Conservation (phyloP, 768 basidiomycete species). For the Leccinellum rugosiceps region DNA sequence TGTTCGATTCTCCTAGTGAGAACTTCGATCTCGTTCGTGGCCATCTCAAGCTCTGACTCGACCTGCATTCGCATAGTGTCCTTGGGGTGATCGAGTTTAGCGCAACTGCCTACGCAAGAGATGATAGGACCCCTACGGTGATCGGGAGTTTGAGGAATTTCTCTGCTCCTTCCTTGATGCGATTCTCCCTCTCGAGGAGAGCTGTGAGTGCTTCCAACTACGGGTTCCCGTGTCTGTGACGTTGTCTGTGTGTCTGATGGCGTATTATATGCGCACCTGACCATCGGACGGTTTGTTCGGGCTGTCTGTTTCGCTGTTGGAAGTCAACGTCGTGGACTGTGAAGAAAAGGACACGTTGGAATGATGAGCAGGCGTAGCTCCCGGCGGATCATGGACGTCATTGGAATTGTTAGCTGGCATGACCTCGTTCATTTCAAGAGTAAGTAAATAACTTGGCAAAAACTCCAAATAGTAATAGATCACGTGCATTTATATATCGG, state of each 20-base stretch:
- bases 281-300: slow-evolving; percentile 23
- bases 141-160: slow-evolving; percentile 73
- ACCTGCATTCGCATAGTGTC: slow-evolving; percentile 69
- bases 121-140: slow-evolving; percentile 35
- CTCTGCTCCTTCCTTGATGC: slow-evolving; percentile 91
- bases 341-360: slow-evolving; percentile 30
- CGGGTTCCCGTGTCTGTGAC: slow-evolving; percentile 6
- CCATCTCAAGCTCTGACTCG: slow-evolving; percentile 72
- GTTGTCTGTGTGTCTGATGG: not conserved
- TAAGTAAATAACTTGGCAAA: not conserved
- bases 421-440: not conserved
- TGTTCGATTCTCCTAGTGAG: slow-evolving; percentile 53
- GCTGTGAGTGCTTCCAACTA: slow-evolving; percentile 68
- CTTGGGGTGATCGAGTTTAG: slow-evolving; percentile 31
- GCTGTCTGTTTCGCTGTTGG: slow-evolving; percentile 24
- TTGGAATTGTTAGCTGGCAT: slow-evolving; percentile 26
- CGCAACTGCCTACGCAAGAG: slow-evolving; percentile 2
- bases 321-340: slow-evolving; percentile 27
- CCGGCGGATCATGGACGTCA: slow-evolving; percentile 27
- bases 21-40: slow-evolving; percentile 66
- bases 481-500: slow-evolving; percentile 10
- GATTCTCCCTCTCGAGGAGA: slow-evolving; percentile 69
- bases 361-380: slow-evolving; percentile 17
- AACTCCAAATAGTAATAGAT: not conserved
- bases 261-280: slow-evolving; percentile 24